A percentile compares a stretch with the other conserved stretches of the same genome.
phyloP scores from a whole-genome alignment of 768 basidiomycete genomes.

The Hebeloma cylindrosporum region DNA sequence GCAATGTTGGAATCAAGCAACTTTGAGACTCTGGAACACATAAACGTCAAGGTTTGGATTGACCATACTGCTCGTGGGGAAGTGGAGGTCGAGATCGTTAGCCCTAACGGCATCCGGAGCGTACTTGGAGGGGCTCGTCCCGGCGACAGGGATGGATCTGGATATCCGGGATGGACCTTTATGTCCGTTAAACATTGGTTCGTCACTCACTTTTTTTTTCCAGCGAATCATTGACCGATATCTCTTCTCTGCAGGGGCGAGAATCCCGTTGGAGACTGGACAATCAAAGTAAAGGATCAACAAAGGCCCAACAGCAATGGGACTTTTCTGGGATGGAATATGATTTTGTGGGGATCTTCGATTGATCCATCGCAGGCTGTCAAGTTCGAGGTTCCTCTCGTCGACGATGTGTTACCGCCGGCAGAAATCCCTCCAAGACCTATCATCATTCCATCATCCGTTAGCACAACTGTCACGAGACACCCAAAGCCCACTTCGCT shows the following conservation, averaged over 20 bases:
- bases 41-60: constrained; percentile 93
- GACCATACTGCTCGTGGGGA: constrained; percentile 85
- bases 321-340: constrained; percentile 86
- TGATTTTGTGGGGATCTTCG: constrained; percentile 89
- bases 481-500: constrained; percentile 83
- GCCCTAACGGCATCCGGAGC: constrained; percentile 84
- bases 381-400: constrained; percentile 58
- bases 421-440: constrained; percentile 36
- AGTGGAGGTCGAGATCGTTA: constrained; percentile 86
- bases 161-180: constrained; percentile 96
- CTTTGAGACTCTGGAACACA: constrained; percentile 86
- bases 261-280: constrained; percentile 89
- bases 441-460: constrained; percentile 33
- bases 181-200: constrained; percentile 99
- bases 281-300: constrained; percentile 81
- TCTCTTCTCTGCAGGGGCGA: constrained; percentile 69
- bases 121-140: constrained; percentile 73
- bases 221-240: constrained; percentile 13
- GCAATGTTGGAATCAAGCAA: constrained; percentile 71
- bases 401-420: constrained; percentile 50
- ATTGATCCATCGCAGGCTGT: constrained; percentile 68
- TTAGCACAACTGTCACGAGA: constrained; percentile 44
- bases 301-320: constrained; percentile 52
- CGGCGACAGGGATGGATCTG: constrained; percentile 61
- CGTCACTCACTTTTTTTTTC: constrained; percentile 36